Base-by-base conservation (phyloP, 108 stramenopile genomes). In the Skeletonema marinoi region DNA sequence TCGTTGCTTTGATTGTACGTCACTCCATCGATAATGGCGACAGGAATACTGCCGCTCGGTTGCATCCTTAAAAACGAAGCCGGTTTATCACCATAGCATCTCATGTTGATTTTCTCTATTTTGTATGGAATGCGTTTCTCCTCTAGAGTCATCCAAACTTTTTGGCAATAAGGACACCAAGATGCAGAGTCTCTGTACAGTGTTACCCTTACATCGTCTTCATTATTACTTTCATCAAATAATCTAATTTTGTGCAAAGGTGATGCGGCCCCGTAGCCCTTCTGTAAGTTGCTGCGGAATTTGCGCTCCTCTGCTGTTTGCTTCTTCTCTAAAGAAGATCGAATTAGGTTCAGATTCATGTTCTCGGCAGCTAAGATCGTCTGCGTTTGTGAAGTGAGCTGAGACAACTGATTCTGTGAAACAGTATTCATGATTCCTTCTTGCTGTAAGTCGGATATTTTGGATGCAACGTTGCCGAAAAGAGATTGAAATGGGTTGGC, bases 81-180 rank as follows among this genome's bases (percentile, higher is more conserved):
- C 9, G 93, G 87, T 68, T 94, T 94, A 31, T 90, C 88, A 56
- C 93, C 93, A 48, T 94, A 94, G 74, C 96, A 98, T 32, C 95
- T 72, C 96, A 98, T 96, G 71, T 96, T 96, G 25, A 98, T 78
- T 78, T 94, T 93, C 69, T 94, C 90, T 12, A 98, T 84, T 29
- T 78, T 66, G 73, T 98, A 97, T 44, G 96, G 96, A 30, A 98
- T 94, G 32, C 87, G 75, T 65, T 96, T 96, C 65, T 92, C 85
- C 70, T 98, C 97, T 30, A 93, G 67, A 4, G 84, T 78, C 70
- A 89, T 72, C 92, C 92, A 93, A 13, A 90, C 94, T 71, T 97
- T 97, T 58, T 96, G 90, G 63, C 96, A 97, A 76, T 97, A 97
- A 16, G 96, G 96, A 62, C 93, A 96, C 93, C 92, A 94, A 7